Base-by-base conservation (phyloP, 2,329 filamentous ascomycete species). In the Akanthomyces muscarius region DNA sequence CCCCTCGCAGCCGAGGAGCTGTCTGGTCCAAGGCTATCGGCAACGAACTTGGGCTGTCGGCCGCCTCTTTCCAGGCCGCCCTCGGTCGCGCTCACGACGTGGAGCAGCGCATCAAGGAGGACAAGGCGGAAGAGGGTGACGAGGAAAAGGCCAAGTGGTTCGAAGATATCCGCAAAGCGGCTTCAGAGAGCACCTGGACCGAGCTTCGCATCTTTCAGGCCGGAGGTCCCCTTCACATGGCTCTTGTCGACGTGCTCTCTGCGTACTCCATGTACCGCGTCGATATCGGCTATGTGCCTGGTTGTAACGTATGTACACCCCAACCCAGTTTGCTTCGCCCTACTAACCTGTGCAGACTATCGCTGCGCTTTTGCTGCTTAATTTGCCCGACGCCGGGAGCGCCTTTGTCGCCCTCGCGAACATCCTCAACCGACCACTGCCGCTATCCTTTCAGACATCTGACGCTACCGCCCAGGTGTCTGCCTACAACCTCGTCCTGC, bases 251-350 rank as follows among this genome's bases (percentile, higher is more conserved):
- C 71, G 85, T 95, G 11, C 80, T 94, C 65, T 87, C 87, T 69
- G 91, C 91, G 7, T 94, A 94, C 74, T 82, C 87, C 61, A 89
- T 92, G 84, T 95, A 95, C 75, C 84, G 91, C 65, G 89, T 87
- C 67, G 91, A 95, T 71, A 89, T 94, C 69, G 89, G 90, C 66
- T 92, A 92, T 70, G 83, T 91, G 63, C 81, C 83, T 65, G 89
- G 90, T 61, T 90, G 88, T 67, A 90, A 92, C 71, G 87, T 91
- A 74, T 81, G 88, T 81, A 55, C 33, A n/a, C 36, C 33, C 61
- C 14, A 57, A 50, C 23, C 18, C 25, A 51, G 3, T 48, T 45
- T 14, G 21, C 13, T 33, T 56, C 45, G 47, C 23, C 11, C 23
- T 57, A 44, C 68, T 71, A 65, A 58, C 55, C 70, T 65, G 61